Evolutionary conservation across 225 moss, liverwort and hornwort genomes (phyloP), one percentile per base, ranked within the genome.

Genomic region (Physcomitrium patens): DNA sequence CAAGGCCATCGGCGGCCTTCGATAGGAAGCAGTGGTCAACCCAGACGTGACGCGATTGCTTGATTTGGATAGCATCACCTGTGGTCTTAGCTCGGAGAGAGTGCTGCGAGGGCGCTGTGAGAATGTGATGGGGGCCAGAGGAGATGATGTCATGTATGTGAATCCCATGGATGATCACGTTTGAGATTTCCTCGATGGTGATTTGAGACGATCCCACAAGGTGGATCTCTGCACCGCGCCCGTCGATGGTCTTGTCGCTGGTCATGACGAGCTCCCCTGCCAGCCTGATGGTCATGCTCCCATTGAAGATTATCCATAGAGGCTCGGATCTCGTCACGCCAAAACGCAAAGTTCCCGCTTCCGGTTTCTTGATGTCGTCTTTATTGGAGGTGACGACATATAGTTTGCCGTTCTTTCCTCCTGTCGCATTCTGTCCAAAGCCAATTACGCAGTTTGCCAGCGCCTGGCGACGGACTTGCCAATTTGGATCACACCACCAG

Each of bases 181-280:
- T 76, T 0, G 77, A 52, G 12, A 83, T 56, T 0, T 22, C 14
- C 52, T 48, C 49, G 19, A 89, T 76, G 17, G 68, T 78, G 68
- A 86, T 75, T 57, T 83, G 80, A 3, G 86, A 76, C 41, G 57
- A 50, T 3, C 83, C 86, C 2, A 77, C 73, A 15, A 89, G 27
- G 31, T 83, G 82, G 10, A 86, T 69, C 1, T 54, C 26, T 10
- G 78, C 81, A 24, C 88, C 88, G 16, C 88, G 82, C 14, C 78
- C 88, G 52, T 89, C 89, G 56, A 89, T 81, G 65, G 89, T 89
- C 71, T 86, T 89, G 65, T n/a, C 47, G 79, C 80, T 78, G 1
- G 83, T 48, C 69, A 89, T 10, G 4, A 73, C 3, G n/a, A 89
- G 78, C 54, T 74, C 81, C 37, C 72, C 52, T 0, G 77, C 15